These are phyloP conservation scores for Digitaria exilis DNA, from an alignment of 202 grass and related monocot genomes.

Conservation along the genomic window DNA sequence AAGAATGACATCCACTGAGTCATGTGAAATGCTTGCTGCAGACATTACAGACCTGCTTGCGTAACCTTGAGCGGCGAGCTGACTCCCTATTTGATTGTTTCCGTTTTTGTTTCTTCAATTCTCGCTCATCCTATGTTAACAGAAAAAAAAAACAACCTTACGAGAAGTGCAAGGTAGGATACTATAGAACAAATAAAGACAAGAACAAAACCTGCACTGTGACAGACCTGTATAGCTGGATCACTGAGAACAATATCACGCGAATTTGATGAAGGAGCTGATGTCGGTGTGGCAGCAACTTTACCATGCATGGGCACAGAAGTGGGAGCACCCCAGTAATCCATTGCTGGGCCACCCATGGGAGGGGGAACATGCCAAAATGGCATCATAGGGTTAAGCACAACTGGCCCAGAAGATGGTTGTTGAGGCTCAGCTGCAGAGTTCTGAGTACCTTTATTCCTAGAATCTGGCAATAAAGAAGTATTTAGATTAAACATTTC, in stretches of 20 bases:
- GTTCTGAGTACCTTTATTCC: conserved; percentile 49
- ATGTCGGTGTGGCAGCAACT: conserved; percentile 43
- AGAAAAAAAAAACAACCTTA: neutral
- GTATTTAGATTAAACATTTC: conserved; percentile 24
- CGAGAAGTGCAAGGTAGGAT: conserved; percentile 16
- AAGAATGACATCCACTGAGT: neutral
- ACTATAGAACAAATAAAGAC: conserved; percentile 23
- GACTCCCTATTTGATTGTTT: conserved; percentile 76
- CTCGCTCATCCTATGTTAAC: conserved; percentile 56
- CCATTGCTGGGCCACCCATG: conserved; percentile 59
- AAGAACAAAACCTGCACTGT: conserved; percentile 28
- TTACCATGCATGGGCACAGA: conserved; percentile 55
- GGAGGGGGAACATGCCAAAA: conserved; percentile 55
- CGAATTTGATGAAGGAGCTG: conserved; percentile 54
- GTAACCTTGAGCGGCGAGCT: conserved; percentile 64
- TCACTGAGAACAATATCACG: conserved; percentile 54
- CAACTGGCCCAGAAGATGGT: conserved; percentile 51
- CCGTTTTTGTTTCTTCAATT: conserved; percentile 62
- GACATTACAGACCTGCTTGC: conserved; percentile 56
- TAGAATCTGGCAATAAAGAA: conserved; percentile 42
- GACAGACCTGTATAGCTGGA: conserved; percentile 52
- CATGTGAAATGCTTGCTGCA: conserved; percentile 16
- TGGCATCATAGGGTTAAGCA: conserved; percentile 66
- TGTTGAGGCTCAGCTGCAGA: conserved; percentile 44
- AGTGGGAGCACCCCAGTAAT: conserved; percentile 62